These are phyloP conservation scores for Paecilomyces sp. DNA, from an alignment of 2,329 filamentous ascomycete species.

Conservation along the genomic window DNA sequence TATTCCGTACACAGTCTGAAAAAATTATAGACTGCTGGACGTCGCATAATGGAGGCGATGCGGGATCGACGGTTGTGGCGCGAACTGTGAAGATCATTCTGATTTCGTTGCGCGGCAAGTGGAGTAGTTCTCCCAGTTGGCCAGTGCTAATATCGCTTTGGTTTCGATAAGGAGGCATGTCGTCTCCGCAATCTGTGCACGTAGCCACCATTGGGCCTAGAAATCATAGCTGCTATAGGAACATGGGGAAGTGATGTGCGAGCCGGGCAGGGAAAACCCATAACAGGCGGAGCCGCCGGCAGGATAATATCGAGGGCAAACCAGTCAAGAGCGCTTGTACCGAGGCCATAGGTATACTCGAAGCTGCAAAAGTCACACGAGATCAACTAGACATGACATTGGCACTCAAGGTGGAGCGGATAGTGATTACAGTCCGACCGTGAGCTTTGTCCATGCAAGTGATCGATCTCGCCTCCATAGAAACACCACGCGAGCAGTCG, in stretches of 20 bases:
- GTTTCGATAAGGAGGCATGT: neutral
- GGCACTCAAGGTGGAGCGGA: neutral
- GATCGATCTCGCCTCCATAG: neutral
- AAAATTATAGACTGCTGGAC: neutral
- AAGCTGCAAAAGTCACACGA: neutral
- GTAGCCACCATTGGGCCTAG: neutral
- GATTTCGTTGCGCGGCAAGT: neutral
- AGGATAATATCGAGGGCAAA: neutral
- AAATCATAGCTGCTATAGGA: neutral
- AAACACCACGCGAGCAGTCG: neutral
- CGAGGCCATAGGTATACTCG: neutral
- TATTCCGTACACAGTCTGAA: neutral
- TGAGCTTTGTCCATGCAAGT: neutral
- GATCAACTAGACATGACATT: neutral
- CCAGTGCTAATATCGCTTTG: neutral
- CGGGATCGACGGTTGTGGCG: neutral
- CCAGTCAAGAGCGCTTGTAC: neutral
- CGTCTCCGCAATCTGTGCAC: neutral
- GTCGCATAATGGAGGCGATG: neutral
- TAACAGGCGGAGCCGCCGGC: neutral
- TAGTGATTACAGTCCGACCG: neutral
- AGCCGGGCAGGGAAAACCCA: neutral
- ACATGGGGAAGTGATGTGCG: neutral
- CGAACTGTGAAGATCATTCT: neutral
- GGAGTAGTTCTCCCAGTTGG: neutral